Conservation (phyloP, 768 basidiomycete genomes). For the Lentinus brumalis region DNA sequence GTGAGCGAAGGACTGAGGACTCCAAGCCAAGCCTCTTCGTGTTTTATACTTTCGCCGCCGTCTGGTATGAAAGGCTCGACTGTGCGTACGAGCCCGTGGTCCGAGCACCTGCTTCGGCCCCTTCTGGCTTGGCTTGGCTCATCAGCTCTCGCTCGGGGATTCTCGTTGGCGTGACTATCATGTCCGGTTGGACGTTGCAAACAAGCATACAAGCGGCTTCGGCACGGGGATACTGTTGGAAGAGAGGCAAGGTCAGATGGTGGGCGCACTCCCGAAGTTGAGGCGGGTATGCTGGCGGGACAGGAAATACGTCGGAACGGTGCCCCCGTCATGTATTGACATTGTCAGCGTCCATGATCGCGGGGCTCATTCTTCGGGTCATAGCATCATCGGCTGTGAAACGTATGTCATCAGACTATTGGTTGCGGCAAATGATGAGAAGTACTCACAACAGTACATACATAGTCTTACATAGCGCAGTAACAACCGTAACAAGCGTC, state of each 20-base stretch:
- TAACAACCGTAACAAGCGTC: too few species aligned
- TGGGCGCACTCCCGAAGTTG: slow-evolving; percentile 10
- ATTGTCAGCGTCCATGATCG: neutral
- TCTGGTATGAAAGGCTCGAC: neutral
- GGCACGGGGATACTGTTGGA: neutral
- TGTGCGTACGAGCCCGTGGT: neutral
- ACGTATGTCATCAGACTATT: too few species aligned
- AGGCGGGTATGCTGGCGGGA: slow-evolving; percentile 10
- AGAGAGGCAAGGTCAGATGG: slow-evolving; percentile 8
- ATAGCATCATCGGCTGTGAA: neutral
- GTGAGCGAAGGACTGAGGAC: slow-evolving; percentile 1
- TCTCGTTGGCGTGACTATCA: slow-evolving; percentile 10
- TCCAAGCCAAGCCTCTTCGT: neutral
- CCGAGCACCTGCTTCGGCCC: neutral
- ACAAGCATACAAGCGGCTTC: neutral
- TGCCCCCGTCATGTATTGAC: neutral
- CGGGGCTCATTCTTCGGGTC: neutral
- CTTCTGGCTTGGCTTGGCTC: slow-evolving; percentile 8
- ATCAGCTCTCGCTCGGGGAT: slow-evolving; percentile 4
- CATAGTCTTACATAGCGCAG: too few species aligned
- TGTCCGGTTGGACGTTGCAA: neutral
- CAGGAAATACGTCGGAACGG: slow-evolving; percentile 12
- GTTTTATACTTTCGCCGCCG: slow-evolving; percentile 6
- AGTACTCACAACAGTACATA: too few species aligned
- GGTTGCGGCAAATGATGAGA: too few species aligned